Evolutionary conservation across 495 filamentous ascomycete species (phyloP), one percentile per base, ranked within the genome.

Genomic region (Entonaema liquescens): DNA sequence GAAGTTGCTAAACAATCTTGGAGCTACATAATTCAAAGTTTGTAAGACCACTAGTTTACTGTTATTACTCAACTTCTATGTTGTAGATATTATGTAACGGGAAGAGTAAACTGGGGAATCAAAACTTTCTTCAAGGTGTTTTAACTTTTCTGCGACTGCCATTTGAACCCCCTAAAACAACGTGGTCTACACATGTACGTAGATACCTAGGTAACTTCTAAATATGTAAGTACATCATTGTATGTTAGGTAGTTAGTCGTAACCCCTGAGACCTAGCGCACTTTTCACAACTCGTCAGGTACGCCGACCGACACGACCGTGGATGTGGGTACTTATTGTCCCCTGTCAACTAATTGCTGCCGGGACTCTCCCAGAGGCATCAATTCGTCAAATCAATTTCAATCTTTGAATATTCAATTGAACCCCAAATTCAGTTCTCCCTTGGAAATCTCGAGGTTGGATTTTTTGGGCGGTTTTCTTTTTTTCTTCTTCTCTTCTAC

Each of bases 251-350:
- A 50, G 12, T 2, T 31, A 31, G 12, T 55, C 1, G 8, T 5
- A 65, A 31, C 67, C 67, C 67, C 67, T 74, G 56, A 66, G 69
- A 77, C 76, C 77, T 82, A 80, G 76, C 79, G 76, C 75, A 80
- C n/a, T 73, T 75, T 75, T 63, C 55, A 75, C 64, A 59, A 80
- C 78, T 81, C 76, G 67, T 60, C 61, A 70, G 67, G 67, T 49
- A 65, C 65, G 36, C 53, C 42, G 42, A 49, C 36, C 38, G 62
- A 54, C 56, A 49, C 19, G 33, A 47, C 47, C 26, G 36, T 26
- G 62, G 2, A 47, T 26, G 59, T 31, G 23, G 55, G 44, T 61
- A 72, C 47, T 44, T 62, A 44, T 59, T 52, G 21, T 57, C 28
- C 63, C 33, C 28, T 52, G 57, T 58, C 44, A 21, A 6, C 59